phyloP scores from a whole-genome alignment of 352 stramenopile species.

The Aphanomyces astaci region DNA sequence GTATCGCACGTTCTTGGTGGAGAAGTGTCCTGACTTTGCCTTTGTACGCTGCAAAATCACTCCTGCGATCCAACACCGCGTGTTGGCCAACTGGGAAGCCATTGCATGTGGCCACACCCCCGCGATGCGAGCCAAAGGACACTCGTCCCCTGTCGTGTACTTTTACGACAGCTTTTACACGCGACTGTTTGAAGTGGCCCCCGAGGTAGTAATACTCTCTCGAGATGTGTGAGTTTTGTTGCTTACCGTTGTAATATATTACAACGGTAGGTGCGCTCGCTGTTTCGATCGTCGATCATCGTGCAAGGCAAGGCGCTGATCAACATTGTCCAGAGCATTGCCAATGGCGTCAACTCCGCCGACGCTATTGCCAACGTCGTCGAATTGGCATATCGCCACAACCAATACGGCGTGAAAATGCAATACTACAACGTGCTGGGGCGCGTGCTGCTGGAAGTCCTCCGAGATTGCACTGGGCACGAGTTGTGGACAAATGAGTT shows the following conservation, averaged over 20 bases:
- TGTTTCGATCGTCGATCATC: constrained; percentile 38
- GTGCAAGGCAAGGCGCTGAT: constrained; percentile 37
- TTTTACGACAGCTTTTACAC: constrained; percentile 42
- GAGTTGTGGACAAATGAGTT: constrained; percentile 26
- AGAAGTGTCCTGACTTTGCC: constrained; percentile 15
- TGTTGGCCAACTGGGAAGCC: constrained; percentile 6
- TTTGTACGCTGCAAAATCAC: background rate
- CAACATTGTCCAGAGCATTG: constrained; percentile 36
- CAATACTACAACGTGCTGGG: constrained; percentile 34
- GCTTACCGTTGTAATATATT: too few relatives aligned
- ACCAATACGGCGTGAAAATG: constrained; percentile 36
- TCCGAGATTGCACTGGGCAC: constrained; percentile 29
- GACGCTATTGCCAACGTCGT: constrained; percentile 28
- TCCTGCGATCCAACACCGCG: background rate
- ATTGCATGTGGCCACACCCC: constrained; percentile 10
- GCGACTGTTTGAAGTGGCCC: constrained; percentile 31
- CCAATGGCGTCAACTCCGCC: constrained; percentile 30
- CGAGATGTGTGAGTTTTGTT: too few relatives aligned
- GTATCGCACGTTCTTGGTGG: constrained; percentile 7
- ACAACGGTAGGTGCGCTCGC: constrained; percentile 27
- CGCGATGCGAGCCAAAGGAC: background rate
- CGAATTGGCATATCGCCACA: constrained; percentile 30
- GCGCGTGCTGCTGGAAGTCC: constrained; percentile 27
- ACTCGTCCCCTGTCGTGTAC: constrained; percentile 28
- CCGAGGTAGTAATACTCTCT: constrained; percentile 18